Evolutionary conservation across 2,329 filamentous ascomycete species (phyloP).

Genomic region (Reticulascus tulasneorum): DNA sequence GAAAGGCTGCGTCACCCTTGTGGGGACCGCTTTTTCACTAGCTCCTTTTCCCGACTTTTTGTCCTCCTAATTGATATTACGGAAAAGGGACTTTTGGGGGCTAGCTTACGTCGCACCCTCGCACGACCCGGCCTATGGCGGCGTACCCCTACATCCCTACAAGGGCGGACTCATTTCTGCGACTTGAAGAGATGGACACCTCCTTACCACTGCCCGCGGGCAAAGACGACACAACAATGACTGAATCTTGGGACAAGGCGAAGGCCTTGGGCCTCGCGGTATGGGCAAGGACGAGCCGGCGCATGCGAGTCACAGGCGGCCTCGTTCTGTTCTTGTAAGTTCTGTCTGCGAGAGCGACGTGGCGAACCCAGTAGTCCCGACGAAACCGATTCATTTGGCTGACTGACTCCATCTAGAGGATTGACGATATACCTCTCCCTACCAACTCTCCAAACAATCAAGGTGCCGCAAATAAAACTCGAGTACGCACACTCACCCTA

Average conservation of each 20-base stretch:
- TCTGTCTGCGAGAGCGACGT: neutral
- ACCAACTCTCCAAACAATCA: conserved; percentile 16
- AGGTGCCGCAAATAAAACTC: conserved; percentile 25
- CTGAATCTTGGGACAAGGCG: conserved; percentile 16
- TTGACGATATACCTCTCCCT: conserved; percentile 17
- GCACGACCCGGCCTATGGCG: too few species aligned
- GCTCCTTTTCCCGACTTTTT: too few species aligned
- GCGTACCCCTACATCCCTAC: too few species aligned
- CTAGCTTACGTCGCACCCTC: too few species aligned
- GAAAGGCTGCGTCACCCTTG: too few species aligned
- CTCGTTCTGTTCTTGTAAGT: conserved; percentile 29
- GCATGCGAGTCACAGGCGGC: conserved; percentile 25
- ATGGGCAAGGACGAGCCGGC: conserved; percentile 29
- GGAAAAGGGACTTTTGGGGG: too few species aligned
- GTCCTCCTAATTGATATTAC: too few species aligned
- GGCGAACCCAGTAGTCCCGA: neutral
- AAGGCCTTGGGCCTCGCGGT: conserved; percentile 18
- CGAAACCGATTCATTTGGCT: conserved; percentile 7
- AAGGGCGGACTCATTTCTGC: too few species aligned
- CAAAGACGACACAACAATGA: conserved; percentile 15
- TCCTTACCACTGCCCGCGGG: neutral
- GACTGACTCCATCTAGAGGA: too few species aligned
- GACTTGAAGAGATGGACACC: too few species aligned
- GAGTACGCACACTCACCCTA: conserved; percentile 32
- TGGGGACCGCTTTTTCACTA: too few species aligned